Evolutionary conservation across 371 early-diverging fungal species (phyloP), one percentile per base, ranked within the genome.

Genomic region (Cokeromyces recurvatus): DNA sequence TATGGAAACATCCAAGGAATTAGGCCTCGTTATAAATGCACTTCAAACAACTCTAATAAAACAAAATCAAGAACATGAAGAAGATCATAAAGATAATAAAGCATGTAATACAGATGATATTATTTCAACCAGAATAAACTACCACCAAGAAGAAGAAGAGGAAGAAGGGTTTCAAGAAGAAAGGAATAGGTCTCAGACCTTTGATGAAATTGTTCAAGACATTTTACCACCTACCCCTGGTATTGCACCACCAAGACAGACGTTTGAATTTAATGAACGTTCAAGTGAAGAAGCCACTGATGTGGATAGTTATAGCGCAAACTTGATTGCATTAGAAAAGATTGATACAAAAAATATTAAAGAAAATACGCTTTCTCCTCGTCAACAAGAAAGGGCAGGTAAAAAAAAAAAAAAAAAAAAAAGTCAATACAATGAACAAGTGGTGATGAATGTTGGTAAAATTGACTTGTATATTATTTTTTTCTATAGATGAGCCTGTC

Each of bases 311-410:
- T 50, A 60, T 15, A 59, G 62, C 21, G 55, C 47, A 8, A 60
- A 60, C 40, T 38, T 55, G 12, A 60, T 69, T 45, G 51, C 65
- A 10, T 42, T 62, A 9, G 46, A 52, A 14, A 54, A 67, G 20
- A 56, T 67, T 32, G 57, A 69, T 35, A 40, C 58, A 7, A 69
- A 69, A 34, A 53, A 64, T 16, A 65, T 69, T 25, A 54, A 62
- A 32, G 69, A 71, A 20, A 80, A 80, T 46, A 56, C 56, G 17
- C 51, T 80, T 5, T 56, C 64, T 21, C 72, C 78, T 12, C 48
- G 57, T 29, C 74, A 75, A 49, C 80, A 80, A 46, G 78, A 72
- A 44, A 48, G 54, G 29, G 62, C 63, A 40, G 80, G 80, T 80
- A 62, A 53, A 22, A 11, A 2, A 27, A 27, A 27, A 27, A 27